These are phyloP conservation scores for Parietichytrium sp. DNA, from an alignment of 108 stramenopile genomes.

Conservation along the genomic window DNA sequence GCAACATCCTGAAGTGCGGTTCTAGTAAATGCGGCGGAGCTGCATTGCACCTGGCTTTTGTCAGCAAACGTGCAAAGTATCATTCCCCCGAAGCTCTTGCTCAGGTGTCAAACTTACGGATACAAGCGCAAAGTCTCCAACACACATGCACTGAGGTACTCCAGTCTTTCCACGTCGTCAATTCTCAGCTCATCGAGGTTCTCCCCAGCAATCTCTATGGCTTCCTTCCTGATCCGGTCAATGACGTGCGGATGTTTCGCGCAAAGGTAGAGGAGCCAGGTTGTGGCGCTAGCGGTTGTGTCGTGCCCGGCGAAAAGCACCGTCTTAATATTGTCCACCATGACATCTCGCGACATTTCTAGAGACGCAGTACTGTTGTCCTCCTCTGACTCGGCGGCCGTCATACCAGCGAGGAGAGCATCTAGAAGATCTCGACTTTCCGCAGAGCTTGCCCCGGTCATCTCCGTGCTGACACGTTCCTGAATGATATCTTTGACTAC, in stretches of 20 bases:
- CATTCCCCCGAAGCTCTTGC: no score
- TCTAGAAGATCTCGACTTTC: background rate
- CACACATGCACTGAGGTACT: background rate
- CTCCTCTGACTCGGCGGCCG: background rate
- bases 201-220: no score
- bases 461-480: background rate
- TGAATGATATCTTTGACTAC: background rate
- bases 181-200: no score
- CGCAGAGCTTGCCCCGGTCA: background rate
- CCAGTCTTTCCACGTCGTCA: background rate
- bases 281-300: background rate
- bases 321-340: constrained; percentile 12
- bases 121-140: background rate
- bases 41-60: no score
- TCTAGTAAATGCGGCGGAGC: background rate
- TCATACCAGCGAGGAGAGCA: background rate
- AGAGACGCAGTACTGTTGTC: no score
- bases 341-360: background rate
- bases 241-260: no score
- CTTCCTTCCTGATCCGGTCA: no score
- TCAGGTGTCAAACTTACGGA: no score
- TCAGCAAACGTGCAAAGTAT: no score
- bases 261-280: constrained; percentile 16
- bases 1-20: background rate
- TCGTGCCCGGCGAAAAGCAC: constrained; percentile 36